Evolutionary conservation across 169 alveolate species (phyloP), one percentile per base, ranked within the genome.

Genomic region (Cryptosporidium sp.): DNA sequence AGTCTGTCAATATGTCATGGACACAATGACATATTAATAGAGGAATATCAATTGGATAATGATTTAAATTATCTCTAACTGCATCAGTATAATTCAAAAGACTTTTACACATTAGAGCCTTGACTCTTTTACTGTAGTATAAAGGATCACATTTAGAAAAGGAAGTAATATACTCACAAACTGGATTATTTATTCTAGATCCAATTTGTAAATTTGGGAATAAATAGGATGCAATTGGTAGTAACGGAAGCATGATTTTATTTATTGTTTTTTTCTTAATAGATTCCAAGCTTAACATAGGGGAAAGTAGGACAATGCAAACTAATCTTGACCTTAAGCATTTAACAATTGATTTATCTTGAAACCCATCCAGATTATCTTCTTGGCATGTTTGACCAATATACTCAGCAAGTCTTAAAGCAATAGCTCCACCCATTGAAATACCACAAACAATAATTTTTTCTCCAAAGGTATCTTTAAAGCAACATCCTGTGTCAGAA

Each of bases 121-220:
- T 80, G 16, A 37, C 80, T n/a, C 89, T 51, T 65, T 42, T 80
- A 29, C 51, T 44, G 48, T 80, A 80, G 31, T 39, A 62, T 23
- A 80, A 73, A 0, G 89, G 89, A 42, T 80, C 89, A 45, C 44
- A 14, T 62, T 45, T 80, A 12, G 89, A 80, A 51, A 80, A 80
- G 51, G 67, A 35, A n/a, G 62, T 60, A 21, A 80, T 61, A 45
- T 80, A 60, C 1, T 62, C 89, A n/a, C 69, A 58, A 39, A 35
- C 61, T 12, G 89, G 89, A 80, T 80, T 80, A 21, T 60, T 6
- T 8, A 10, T 35, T 42, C 51, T 60, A 7, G 45, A 29, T 3
- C 89, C 89, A 65, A 80, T 80, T 39, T 80, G 89, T 16, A 80
- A 45, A 80, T 80, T 67, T 44, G 89, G 89, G n/a, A 80, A 60